These are phyloP conservation scores for Alternaria incomplexa DNA, from an alignment of 2,329 filamentous ascomycete genomes.

Conservation along the genomic window DNA sequence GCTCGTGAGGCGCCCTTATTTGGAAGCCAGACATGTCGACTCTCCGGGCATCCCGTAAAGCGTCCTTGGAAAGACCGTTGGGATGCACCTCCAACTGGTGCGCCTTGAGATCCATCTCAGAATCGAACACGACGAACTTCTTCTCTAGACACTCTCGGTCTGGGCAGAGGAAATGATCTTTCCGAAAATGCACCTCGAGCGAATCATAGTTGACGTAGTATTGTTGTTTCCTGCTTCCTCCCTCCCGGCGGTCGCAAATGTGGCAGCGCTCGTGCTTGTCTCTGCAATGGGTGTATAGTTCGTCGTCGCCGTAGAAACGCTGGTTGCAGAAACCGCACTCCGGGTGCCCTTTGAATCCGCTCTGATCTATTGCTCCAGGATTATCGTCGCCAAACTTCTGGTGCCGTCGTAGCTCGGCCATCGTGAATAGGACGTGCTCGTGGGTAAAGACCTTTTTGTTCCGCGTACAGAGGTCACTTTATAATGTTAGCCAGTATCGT, in stretches of 20 bases:
- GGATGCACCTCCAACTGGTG: constrained; percentile 88
- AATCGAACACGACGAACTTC: constrained; percentile 96
- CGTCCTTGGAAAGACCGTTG: constrained; percentile 79
- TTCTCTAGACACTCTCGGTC: constrained; percentile 92
- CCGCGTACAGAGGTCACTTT: constrained; percentile 80
- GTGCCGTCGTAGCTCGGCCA: constrained; percentile 80
- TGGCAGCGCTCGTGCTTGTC: constrained; percentile 95
- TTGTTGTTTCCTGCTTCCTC: constrained; percentile 70
- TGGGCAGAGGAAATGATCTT: constrained; percentile 83
- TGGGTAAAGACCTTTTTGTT: constrained; percentile 99
- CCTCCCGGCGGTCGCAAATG: constrained; percentile 77
- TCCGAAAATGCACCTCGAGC: constrained; percentile 83
- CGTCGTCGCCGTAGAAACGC: constrained; percentile 94
- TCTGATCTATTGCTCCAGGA: constrained; percentile 88
- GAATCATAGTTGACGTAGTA: constrained; percentile 91
- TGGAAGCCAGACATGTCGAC: constrained; percentile 91
- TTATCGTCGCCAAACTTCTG: constrained; percentile 91
- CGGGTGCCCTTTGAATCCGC: constrained; percentile 93
- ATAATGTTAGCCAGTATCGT: constrained; percentile 7
- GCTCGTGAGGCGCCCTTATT: constrained; percentile 73
- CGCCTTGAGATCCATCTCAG: constrained; percentile 91
- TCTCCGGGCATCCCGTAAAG: constrained; percentile 78
- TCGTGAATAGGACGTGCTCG: constrained; percentile 90
- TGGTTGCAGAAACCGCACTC: constrained; percentile 91
- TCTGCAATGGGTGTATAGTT: constrained; percentile 90